Conservation (phyloP, 176 grass and related monocot genomes). For the Pharus latifolius region DNA sequence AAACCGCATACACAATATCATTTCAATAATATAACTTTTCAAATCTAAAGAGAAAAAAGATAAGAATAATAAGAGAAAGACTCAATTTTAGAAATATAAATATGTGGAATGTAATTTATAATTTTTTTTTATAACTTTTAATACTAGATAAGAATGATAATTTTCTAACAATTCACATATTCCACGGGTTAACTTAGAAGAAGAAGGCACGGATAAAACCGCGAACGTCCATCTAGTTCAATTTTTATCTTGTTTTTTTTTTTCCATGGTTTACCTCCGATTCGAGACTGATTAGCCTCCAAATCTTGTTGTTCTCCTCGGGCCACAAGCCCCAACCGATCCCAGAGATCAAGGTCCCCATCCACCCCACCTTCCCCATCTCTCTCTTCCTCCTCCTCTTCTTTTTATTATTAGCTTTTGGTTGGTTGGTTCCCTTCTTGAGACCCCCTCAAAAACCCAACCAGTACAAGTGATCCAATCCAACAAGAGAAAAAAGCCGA, state of each 20-base stretch:
- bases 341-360: constrained; percentile 27
- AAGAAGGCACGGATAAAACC: not conserved
- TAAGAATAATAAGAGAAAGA: no score
- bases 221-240: not conserved
- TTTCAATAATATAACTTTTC: no score
- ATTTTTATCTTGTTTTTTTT: not conserved
- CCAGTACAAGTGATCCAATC: not conserved
- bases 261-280: not conserved
- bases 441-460: constrained; percentile 7
- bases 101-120: no score
- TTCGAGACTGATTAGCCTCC: not conserved
- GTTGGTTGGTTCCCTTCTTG: constrained; percentile 31
- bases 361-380: constrained; percentile 5
- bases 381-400: not conserved
- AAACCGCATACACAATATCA: no score
- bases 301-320: constrained; percentile 3
- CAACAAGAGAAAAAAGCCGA: not conserved
- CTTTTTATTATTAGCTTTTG: constrained; percentile 31
- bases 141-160: no score
- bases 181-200: no score
- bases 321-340: not conserved
- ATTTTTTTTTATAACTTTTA: no score
- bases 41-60: no score
- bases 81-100: no score
- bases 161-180: no score